Evolutionary conservation across 176 grass and related monocot species (phyloP), one percentile per base, ranked within the genome.

Genomic region (Aegilops tauschii): DNA sequence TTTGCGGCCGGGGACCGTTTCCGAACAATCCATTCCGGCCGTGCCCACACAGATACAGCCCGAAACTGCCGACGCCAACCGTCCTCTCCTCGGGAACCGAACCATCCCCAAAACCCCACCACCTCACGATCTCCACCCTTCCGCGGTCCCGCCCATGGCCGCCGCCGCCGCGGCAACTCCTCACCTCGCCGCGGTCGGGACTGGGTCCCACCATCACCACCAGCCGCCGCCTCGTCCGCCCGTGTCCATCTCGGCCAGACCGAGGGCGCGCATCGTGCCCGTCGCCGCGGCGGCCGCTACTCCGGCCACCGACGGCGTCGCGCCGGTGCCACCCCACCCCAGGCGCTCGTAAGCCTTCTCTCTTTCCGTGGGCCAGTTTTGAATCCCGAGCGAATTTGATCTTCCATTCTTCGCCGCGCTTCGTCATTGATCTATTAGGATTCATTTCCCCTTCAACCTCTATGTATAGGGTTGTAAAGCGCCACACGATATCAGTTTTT

Each of bases 401-500:
- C 20, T 18, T 36, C 4, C 2, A 28, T 0, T 17, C 66, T 67
- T 66, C 80, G 23, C 20, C 14, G 27, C 61, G 61, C 50, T 68
- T 61, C 14, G 23, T 69, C 47, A 18, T 17, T 80, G 65, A 79
- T 17, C n/a, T 73, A 5, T 36, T 6, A 65, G 4, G 13, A 73
- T 62, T 10, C 18, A 16, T 31, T 74, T 13, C 28, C 14, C 29
- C 77, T 61, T 42, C 10, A 27, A 76, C 35, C 1, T 67, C 3
- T 52, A 54, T 54, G 5, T 18, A 54, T 6, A 90, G 89, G 80
- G 49, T 44, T 65, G 61, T 87, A 31, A 93, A 73, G 50, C 86
- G 94, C 40, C 94, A 93, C 73, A 96, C 94, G 2, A 47, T 96
- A 39, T 96, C 94, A 29, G 94, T 96, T 71, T 95, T 95, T 47